phyloP scores from a whole-genome alignment of 2,329 filamentous ascomycete genomes.

The Apiospora saccharicola region DNA sequence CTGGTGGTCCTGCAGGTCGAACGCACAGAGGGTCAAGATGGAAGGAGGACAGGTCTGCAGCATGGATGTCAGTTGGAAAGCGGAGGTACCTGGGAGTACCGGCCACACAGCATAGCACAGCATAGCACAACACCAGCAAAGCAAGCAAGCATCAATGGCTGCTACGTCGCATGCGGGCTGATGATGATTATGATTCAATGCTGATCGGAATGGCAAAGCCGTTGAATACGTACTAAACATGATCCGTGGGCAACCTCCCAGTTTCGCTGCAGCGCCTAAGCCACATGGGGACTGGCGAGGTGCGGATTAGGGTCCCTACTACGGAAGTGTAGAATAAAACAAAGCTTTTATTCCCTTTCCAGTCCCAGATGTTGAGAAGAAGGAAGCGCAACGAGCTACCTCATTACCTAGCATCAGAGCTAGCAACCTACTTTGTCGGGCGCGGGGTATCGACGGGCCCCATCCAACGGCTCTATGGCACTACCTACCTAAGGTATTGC shows the following conservation, averaged over 20 bases:
- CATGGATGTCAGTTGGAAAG: background rate
- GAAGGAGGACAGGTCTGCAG: background rate
- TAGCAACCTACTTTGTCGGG: background rate
- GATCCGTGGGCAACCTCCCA: background rate
- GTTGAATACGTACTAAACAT: background rate
- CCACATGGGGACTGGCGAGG: slow-evolving; percentile 1
- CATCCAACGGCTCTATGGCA: background rate
- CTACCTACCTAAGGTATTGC: no score
- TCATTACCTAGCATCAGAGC: no score
- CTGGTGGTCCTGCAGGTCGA: background rate
- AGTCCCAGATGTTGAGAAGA: background rate
- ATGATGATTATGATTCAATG: background rate
- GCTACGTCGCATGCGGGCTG: no score
- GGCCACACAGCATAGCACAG: background rate
- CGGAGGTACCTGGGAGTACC: background rate
- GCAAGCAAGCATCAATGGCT: no score
- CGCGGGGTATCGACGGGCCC: slow-evolving; percentile 3
- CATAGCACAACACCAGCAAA: background rate
- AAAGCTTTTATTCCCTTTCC: background rate
- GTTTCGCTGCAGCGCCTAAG: background rate
- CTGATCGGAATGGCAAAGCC: slow-evolving; percentile 14
- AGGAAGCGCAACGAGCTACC: background rate
- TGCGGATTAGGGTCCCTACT: slow-evolving; percentile 5
- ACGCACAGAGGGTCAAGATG: background rate
- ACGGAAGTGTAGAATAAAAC: background rate